Percentiles rank a stretch among this genome's conserved stretches.
phyloP scores from a whole-genome alignment of 2,329 filamentous ascomycete species.

The Sarocladiaceae sp. region DNA sequence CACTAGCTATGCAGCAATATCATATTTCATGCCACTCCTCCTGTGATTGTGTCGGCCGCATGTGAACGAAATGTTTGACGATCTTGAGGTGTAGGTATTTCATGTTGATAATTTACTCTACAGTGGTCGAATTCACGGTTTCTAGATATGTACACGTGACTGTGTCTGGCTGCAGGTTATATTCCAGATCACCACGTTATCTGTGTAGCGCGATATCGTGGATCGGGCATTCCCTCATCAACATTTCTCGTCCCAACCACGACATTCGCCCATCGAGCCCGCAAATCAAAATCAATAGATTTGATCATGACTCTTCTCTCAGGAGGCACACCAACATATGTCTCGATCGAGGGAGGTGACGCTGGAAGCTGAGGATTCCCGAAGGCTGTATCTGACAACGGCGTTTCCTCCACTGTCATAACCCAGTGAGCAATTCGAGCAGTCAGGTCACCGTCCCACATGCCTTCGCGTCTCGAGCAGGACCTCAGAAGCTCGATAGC shows the following conservation, averaged over 20 bases:
- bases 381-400: too few species aligned
- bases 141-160: neutral
- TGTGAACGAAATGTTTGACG: too few species aligned
- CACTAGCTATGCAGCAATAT: too few species aligned
- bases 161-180: neutral
- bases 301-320: constrained; percentile 53
- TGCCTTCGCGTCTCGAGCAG: constrained; percentile 59
- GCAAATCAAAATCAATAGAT: constrained; percentile 53
- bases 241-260: constrained; percentile 51
- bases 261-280: constrained; percentile 43
- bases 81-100: too few species aligned
- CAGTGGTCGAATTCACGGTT: too few species aligned
- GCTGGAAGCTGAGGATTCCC: neutral
- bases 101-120: too few species aligned
- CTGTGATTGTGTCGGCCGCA: too few species aligned
- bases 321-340: constrained; percentile 35
- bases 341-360: neutral
- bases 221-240: constrained; percentile 33
- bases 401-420: constrained; percentile 51
- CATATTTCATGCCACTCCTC: too few species aligned
- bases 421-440: constrained; percentile 54
- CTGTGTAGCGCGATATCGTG: constrained; percentile 38
- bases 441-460: constrained; percentile 63
- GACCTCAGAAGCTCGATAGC: constrained; percentile 58
- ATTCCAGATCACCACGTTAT: constrained; percentile 40